Conservation (phyloP, 2,329 filamentous ascomycete genomes). For the Ascochyta viciae-villosae region DNA sequence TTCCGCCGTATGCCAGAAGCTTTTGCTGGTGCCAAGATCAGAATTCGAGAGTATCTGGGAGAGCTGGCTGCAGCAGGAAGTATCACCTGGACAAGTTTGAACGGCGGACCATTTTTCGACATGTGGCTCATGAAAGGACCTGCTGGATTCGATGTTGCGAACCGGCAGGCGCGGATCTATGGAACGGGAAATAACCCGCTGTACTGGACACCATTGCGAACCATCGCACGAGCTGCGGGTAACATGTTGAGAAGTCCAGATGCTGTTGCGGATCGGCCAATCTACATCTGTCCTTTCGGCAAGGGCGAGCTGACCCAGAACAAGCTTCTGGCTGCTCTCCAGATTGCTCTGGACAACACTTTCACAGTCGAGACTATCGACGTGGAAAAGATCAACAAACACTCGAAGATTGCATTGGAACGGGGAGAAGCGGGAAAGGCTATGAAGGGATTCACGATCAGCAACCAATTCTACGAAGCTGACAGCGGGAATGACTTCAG, state of each 20-base stretch:
- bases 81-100: conserved; percentile 43
- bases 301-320: conserved; percentile 34
- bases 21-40: conserved; percentile 36
- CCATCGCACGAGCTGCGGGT: conserved; percentile 34
- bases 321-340: conserved; percentile 32
- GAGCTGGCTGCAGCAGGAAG: conserved; percentile 29
- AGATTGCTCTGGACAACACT: conserved; percentile 25
- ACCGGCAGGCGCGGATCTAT: conserved; percentile 43
- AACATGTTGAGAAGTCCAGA: conserved; percentile 41
- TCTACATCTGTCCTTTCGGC: conserved; percentile 39
- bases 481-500: conserved; percentile 36
- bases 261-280: conserved; percentile 32
- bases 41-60: conserved; percentile 35
- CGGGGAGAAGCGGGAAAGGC: conserved; percentile 35
- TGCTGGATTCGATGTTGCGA: conserved; percentile 43
- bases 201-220: conserved; percentile 42
- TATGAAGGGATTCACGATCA: conserved; percentile 40
- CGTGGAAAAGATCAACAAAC: conserved; percentile 37
- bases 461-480: conserved; percentile 45
- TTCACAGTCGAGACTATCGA: conserved; percentile 39
- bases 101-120: conserved; percentile 48
- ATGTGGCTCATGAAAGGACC: conserved; percentile 50
- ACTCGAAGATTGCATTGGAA: conserved; percentile 37
- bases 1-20: conserved; percentile 37
- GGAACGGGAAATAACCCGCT: conserved; percentile 38